These are phyloP conservation scores for Trichoderma aggressivum DNA, from an alignment of 2,329 filamentous ascomycete genomes.

Conservation along the genomic window DNA sequence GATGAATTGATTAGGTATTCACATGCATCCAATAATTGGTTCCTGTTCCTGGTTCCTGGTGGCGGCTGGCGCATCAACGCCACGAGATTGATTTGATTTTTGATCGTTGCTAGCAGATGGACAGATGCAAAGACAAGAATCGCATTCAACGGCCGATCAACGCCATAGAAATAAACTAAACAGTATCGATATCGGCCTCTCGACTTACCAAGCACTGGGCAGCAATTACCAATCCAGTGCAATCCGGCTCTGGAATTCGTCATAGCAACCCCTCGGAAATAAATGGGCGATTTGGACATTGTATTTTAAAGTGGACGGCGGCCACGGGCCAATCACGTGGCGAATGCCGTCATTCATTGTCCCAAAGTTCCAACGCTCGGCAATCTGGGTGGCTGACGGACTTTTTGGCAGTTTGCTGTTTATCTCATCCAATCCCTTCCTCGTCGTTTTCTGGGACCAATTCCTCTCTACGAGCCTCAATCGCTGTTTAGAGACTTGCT, in stretches of 20 bases:
- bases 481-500: not conserved
- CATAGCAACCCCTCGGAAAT: not conserved
- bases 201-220: not conserved
- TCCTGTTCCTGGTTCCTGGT: not conserved
- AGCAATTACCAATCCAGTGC: not conserved
- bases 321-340: conserved; percentile 17
- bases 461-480: not conserved
- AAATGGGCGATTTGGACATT: not conserved
- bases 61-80: not conserved
- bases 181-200: not conserved
- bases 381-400: not conserved
- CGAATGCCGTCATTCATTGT: conserved; percentile 16
- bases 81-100: not conserved
- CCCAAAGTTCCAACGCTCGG: conserved; percentile 1
- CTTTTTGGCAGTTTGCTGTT: not conserved
- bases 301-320: not conserved
- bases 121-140: not conserved
- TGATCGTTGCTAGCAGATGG: not conserved
- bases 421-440: not conserved
- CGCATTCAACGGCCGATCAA: not conserved
- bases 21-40: not conserved
- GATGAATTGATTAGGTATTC: not conserved
- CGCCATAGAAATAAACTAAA: not conserved
- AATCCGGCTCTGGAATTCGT: not conserved
- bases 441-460: not conserved